Conservation (phyloP, 495 filamentous ascomycete genomes). For the Tuber umbilicatum region DNA sequence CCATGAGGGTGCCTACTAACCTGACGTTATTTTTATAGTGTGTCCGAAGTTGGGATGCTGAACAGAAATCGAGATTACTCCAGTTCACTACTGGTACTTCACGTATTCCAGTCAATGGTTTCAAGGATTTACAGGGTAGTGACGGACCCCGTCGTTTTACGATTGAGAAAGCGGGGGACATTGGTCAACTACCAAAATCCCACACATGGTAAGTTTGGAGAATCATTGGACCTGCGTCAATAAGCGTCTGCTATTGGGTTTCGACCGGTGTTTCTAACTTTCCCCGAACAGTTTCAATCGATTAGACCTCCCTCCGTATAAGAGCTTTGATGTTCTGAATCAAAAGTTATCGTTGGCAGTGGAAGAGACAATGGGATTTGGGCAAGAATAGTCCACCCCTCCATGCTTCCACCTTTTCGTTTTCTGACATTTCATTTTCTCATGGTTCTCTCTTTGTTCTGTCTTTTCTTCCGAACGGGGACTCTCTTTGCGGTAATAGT, state of each 20-base stretch:
- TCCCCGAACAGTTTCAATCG: constrained; percentile 74
- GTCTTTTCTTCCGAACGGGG: background rate
- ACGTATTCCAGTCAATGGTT: constrained; percentile 97
- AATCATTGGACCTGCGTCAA: background rate
- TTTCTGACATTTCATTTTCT: background rate
- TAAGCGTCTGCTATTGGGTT: background rate
- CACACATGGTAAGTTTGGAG: constrained; percentile 79
- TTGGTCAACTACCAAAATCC: constrained; percentile 83
- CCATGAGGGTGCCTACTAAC: constrained; percentile 17
- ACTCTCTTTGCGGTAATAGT: background rate
- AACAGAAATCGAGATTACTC: constrained; percentile 91
- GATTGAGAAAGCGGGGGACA: constrained; percentile 93
- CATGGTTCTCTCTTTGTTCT: background rate
- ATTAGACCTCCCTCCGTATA: constrained; percentile 91
- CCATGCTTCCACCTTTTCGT: background rate
- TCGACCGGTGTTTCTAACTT: constrained; percentile 5
- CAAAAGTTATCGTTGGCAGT: constrained; percentile 91
- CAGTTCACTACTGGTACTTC: constrained; percentile 98
- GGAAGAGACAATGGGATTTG: constrained; percentile 98
- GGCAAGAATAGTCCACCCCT: constrained; percentile 65
- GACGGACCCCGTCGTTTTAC: constrained; percentile 94
- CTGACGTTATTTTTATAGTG: constrained; percentile 43
- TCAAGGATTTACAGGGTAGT: constrained; percentile 97
- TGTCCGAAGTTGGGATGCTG: constrained; percentile 90
- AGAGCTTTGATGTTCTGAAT: constrained; percentile 73